These are phyloP conservation scores for Oryza brachyantha DNA, from an alignment of 176 grass and related monocot genomes.

Conservation along the genomic window DNA sequence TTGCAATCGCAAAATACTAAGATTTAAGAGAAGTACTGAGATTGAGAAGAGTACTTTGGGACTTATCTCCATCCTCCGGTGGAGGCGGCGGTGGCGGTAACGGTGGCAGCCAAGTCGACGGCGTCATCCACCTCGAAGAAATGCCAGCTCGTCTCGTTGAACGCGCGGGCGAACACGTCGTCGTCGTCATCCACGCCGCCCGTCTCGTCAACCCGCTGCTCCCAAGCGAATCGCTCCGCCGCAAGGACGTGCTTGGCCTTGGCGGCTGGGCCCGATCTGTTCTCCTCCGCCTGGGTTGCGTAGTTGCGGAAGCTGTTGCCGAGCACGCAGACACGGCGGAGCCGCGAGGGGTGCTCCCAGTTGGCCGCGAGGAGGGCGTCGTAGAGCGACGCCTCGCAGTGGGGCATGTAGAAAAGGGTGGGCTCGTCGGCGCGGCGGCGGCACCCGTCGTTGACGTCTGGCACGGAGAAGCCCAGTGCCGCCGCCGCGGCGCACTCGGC, in stretches of 20 bases:
- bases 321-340: constrained; percentile 53
- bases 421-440: constrained; percentile 46
- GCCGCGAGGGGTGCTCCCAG: constrained; percentile 49
- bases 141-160: constrained; percentile 93
- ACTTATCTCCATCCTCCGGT: constrained; percentile 24
- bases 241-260: constrained; percentile 46
- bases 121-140: constrained; percentile 59
- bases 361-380: constrained; percentile 67
- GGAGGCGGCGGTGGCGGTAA: background rate
- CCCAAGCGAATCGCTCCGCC: constrained; percentile 41
- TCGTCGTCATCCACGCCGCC: constrained; percentile 38
- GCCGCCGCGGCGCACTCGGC: constrained; percentile 58
- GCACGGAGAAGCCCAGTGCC: constrained; percentile 55
- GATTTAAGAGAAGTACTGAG: background rate
- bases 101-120: constrained; percentile 22
- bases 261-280: constrained; percentile 20
- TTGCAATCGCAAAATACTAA: background rate
- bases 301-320: constrained; percentile 77
- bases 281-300: constrained; percentile 32
- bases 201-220: constrained; percentile 48
- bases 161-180: constrained; percentile 48
- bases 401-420: constrained; percentile 94
- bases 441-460: constrained; percentile 48
- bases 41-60: constrained; percentile 13
- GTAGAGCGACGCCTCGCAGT: constrained; percentile 73